phyloP scores from a whole-genome alignment of 2,329 filamentous ascomycete genomes.

The Nemania serpens region DNA sequence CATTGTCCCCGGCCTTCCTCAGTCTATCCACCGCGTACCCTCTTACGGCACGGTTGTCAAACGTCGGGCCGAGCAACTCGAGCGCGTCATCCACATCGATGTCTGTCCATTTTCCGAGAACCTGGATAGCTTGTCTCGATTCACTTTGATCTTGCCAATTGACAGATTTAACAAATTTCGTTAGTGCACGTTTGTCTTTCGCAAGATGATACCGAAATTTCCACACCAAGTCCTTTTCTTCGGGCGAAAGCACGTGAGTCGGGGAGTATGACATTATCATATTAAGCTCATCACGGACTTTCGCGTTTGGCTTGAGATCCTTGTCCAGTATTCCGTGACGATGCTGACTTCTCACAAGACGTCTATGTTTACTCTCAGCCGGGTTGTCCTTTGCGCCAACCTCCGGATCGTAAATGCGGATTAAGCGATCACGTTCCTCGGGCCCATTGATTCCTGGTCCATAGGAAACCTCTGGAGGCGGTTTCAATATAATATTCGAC shows the following conservation, averaged over 20 bases:
- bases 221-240: conserved; percentile 97
- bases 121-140: conserved; percentile 84
- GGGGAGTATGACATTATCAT: conserved; percentile 90
- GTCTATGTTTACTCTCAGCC: conserved; percentile 90
- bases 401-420: conserved; percentile 92
- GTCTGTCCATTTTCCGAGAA: conserved; percentile 91
- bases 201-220: conserved; percentile 95
- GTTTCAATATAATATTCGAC: conserved; percentile 73
- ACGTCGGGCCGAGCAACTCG: conserved; percentile 88
- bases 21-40: conserved; percentile 92
- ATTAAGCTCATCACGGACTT: conserved; percentile 92
- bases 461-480: conserved; percentile 84
- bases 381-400: conserved; percentile 89
- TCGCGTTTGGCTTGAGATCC: conserved; percentile 93
- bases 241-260: conserved; percentile 82
- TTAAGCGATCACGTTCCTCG: conserved; percentile 64
- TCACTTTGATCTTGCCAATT: conserved; percentile 89
- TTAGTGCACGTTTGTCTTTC: conserved; percentile 87
- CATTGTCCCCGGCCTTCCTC: conserved; percentile 89
- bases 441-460: conserved; percentile 85
- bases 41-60: conserved; percentile 85
- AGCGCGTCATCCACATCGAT: conserved; percentile 97
- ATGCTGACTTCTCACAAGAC: conserved; percentile 85
- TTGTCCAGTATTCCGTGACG: conserved; percentile 93
- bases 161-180: conserved; percentile 97